Conservation (phyloP, 768 basidiomycete species). For the Pleurotus salmoneostramineus region DNA sequence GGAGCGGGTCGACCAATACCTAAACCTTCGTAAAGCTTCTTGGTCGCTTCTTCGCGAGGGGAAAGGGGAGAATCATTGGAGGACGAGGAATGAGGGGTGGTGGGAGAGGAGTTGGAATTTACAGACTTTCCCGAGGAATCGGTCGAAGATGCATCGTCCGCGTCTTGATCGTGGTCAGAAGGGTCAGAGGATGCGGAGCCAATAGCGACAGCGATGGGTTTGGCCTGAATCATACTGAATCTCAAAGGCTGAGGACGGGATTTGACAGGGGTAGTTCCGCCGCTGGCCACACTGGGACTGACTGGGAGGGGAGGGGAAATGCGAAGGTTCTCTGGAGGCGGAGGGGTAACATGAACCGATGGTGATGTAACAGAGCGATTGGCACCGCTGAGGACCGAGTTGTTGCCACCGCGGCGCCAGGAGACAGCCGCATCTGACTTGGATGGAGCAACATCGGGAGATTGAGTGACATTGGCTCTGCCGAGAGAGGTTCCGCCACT, state of each 20-base stretch:
- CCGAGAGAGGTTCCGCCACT: conserved; percentile 74
- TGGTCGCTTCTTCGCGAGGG: conserved; percentile 82
- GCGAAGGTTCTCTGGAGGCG: conserved; percentile 44
- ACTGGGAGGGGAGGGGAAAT: conserved; percentile 13
- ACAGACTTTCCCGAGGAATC: conserved; percentile 52
- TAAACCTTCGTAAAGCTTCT: conserved; percentile 85
- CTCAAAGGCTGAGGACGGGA: conserved; percentile 67
- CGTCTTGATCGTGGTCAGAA: conserved; percentile 22
- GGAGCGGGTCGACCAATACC: conserved; percentile 69
- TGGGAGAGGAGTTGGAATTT: conserved; percentile 60
- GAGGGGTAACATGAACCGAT: conserved; percentile 70
- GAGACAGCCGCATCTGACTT: conserved; percentile 78
- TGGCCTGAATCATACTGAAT: conserved; percentile 49
- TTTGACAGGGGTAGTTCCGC: conserved; percentile 22
- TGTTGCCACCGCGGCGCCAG: conserved; percentile 77
- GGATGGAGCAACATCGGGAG: conserved; percentile 42
- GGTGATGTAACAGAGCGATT: conserved; percentile 61
- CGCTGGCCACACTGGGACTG: conserved; percentile 10
- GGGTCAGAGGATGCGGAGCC: conserved; percentile 44
- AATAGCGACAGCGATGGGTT: conserved; percentile 45
- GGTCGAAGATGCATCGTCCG: conserved; percentile 56
- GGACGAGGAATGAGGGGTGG: conserved; percentile 69
- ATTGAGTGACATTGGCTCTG: conserved; percentile 28
- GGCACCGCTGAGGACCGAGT: conserved; percentile 62
- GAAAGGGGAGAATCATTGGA: conserved; percentile 64